Evolutionary conservation across 75 land plant genomes (phyloP).

Genomic region (Picea glauca): DNA sequence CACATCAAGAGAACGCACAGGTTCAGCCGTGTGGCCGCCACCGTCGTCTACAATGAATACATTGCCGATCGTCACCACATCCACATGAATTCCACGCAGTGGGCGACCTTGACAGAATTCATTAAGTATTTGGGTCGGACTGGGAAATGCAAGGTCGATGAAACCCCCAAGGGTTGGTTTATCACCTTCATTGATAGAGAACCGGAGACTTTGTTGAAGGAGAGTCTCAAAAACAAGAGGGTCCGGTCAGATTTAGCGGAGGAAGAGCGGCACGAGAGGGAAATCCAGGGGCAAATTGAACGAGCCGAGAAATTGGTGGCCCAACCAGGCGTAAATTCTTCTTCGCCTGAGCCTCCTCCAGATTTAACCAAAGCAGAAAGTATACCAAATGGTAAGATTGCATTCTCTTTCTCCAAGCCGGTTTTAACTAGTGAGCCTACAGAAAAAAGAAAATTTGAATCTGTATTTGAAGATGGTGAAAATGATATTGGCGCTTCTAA

Average conservation of each 20-base stretch:
- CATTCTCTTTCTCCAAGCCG: constrained; percentile 36
- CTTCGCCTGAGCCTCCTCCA: neutral
- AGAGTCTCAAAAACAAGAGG: constrained; percentile 73
- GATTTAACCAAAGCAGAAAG: constrained; percentile 15
- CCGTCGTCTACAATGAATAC: constrained; percentile 95
- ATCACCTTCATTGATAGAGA: constrained; percentile 90
- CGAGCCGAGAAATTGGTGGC: constrained; percentile 43
- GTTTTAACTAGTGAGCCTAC: neutral
- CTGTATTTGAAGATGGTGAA: constrained; percentile 29
- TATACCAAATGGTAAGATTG: constrained; percentile 50
- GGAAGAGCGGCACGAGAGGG: constrained; percentile 83
- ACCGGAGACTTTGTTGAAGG: constrained; percentile 86
- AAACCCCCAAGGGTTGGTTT: constrained; percentile 98
- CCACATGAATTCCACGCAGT: constrained; percentile 95
- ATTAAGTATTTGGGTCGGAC: constrained; percentile 83
- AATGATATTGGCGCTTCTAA: constrained; percentile 1
- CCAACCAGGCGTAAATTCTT: neutral
- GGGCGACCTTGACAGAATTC: constrained; percentile 96
- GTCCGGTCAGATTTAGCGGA: constrained; percentile 61
- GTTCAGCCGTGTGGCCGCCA: constrained; percentile 87
- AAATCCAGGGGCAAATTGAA: constrained; percentile 73
- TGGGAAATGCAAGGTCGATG: constrained; percentile 88
- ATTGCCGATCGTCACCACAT: constrained; percentile 87
- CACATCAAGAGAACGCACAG: constrained; percentile 87
- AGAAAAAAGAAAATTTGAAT: constrained; percentile 20